Evolutionary conservation across 345 rosid genomes (phyloP), one percentile per base, ranked within the genome.

Genomic region (Dimocarpus longan): DNA sequence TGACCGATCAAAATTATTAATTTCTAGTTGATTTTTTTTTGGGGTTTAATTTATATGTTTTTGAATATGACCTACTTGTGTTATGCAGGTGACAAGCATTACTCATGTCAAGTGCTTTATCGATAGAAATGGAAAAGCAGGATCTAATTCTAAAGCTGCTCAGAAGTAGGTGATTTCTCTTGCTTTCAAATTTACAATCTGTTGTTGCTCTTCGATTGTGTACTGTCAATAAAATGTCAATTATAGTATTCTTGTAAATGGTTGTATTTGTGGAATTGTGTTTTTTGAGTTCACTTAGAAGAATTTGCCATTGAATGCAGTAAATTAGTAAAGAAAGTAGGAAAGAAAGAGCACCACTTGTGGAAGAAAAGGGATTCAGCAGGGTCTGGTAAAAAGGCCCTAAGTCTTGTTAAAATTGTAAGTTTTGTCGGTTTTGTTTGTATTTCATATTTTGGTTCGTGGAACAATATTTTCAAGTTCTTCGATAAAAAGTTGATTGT

Each of bases 291-390:
- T 63, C 66, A 75, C 71, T 68, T n/a, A 50, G 26, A 24, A 71
- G 68, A 62, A 3, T 71, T 69, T 39, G 66, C 26, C 67, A 12
- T 67, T 48, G 40, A 66, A 76, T 82, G 77, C 84, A 90, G 94
- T 73, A 88, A 81, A 72, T 75, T 68, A 24, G 66, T 80, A 69
- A 86, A 79, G 82, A 91, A 91, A 60, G 84, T 60, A 12, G 86
- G 89, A 73, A 89, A 85, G 81, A 81, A 46, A 78, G 91, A 88
- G 79, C 93, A 88, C 6, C 97, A 89, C 77, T 82, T 91, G 83
- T 93, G 96, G 97, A 88, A 88, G 90, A 93, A 85, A 83, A 90
- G 87, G 77, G 96, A 95, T 64, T 86, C 98, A 37, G 83, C 95
- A 81, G 91, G 93, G 8, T 90, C 97, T 52, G 96, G 99, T 13